phyloP scores from a whole-genome alignment of 495 filamentous ascomycete genomes.

The Aspergillus bertholletiae region DNA sequence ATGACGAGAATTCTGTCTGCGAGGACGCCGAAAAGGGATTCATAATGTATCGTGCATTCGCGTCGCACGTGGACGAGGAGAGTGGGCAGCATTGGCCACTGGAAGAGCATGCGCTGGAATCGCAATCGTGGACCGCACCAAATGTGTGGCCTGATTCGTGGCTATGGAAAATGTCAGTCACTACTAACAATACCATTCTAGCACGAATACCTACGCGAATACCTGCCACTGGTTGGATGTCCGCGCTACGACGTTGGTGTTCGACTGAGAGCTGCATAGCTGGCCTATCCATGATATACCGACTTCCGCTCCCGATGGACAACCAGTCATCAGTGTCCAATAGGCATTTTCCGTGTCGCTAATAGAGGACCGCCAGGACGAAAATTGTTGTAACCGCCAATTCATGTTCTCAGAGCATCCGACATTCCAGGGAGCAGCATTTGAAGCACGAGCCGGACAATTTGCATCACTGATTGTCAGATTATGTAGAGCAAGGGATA shows the following conservation, averaged over 20 bases:
- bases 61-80: slow-evolving; percentile 60
- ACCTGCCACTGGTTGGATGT: slow-evolving; percentile 84
- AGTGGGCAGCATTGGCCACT: slow-evolving; percentile 80
- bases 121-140: slow-evolving; percentile 90
- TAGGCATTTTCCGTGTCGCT: slow-evolving; percentile 69
- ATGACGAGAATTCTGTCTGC: slow-evolving; percentile 77
- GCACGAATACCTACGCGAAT: slow-evolving; percentile 52
- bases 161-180: slow-evolving; percentile 1
- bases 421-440: slow-evolving; percentile 70
- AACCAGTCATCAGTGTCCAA: slow-evolving; percentile 85
- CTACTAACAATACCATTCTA: background rate
- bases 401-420: slow-evolving; percentile 63
- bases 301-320: slow-evolving; percentile 71
- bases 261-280: slow-evolving; percentile 65
- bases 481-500: slow-evolving; percentile 78
- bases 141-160: slow-evolving; percentile 92
- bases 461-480: slow-evolving; percentile 62
- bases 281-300: slow-evolving; percentile 87
- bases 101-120: slow-evolving; percentile 56
- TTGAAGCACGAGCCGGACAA: slow-evolving; percentile 61
- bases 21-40: slow-evolving; percentile 71
- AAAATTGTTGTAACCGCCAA: slow-evolving; percentile 74
- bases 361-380: slow-evolving; percentile 66
- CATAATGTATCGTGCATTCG: slow-evolving; percentile 76
- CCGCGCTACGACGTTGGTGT: slow-evolving; percentile 79